Evolutionary conservation across 2,329 filamentous ascomycete genomes (phyloP).

Genomic region (Lasiodiplodia theobromae): DNA sequence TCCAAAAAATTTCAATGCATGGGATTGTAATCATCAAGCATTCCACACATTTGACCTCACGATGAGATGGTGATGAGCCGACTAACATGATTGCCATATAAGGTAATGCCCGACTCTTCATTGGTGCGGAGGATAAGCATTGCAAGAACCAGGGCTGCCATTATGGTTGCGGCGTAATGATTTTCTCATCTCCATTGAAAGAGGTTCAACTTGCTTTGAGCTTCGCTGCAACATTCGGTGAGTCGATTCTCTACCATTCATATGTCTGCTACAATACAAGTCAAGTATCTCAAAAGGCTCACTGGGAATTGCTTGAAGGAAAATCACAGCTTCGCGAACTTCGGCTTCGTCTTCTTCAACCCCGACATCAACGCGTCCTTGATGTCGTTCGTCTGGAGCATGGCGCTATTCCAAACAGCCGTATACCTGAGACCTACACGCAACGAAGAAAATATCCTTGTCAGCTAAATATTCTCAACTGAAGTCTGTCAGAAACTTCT

Average conservation of each 20-base stretch:
- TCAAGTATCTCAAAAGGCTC: not conserved
- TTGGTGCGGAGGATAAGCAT: not conserved
- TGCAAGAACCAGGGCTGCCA: not conserved
- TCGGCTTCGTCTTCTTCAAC: conserved; percentile 78
- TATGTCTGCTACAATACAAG: not conserved
- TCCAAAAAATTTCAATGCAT: conserved; percentile 52
- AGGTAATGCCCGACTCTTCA: not conserved
- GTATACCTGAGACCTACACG: conserved; percentile 73
- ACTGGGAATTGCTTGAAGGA: not conserved
- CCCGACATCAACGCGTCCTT: conserved; percentile 76
- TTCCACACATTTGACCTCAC: conserved; percentile 5
- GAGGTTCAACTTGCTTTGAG: not conserved
- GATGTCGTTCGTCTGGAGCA: conserved; percentile 82
- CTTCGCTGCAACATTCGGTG: not conserved
- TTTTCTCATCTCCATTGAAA: not conserved
- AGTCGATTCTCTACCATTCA: not conserved
- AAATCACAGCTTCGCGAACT: conserved; percentile 80
- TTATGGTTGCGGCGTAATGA: not conserved
- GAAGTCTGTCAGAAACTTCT: not conserved
- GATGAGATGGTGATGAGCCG: not conserved
- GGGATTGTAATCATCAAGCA: conserved; percentile 29
- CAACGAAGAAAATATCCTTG: not conserved
- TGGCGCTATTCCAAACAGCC: conserved; percentile 83
- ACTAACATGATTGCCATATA: not conserved
- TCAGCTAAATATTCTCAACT: not conserved